phyloP scores from a whole-genome alignment of 208 protist species.

The Leishmania lainsoni region DNA sequence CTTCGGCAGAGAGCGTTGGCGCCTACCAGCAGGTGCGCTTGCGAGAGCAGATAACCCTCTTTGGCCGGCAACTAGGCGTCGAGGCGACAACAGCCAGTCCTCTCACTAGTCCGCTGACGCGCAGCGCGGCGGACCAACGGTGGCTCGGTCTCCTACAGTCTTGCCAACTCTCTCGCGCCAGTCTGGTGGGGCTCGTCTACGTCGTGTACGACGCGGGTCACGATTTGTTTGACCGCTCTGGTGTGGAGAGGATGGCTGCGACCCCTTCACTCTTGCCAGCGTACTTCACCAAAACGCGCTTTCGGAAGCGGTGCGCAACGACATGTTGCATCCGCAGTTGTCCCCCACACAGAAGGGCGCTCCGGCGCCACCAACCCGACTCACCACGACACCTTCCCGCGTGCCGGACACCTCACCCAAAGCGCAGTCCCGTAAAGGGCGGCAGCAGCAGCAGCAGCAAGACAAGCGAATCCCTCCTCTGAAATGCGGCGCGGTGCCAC shows the following conservation, averaged over 20 bases:
- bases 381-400: neutral
- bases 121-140: constrained; percentile 1
- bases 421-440: neutral
- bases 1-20: neutral
- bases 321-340: neutral
- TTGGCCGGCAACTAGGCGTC: constrained; percentile 5
- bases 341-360: neutral
- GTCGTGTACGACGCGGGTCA: neutral
- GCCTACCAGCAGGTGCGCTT: neutral
- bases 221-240: neutral
- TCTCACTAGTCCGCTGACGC: neutral
- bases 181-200: constrained; percentile 14
- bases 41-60: constrained; percentile 13
- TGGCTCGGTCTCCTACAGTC: constrained; percentile 30
- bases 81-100: neutral
- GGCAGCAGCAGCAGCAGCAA: neutral
- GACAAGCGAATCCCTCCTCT: neutral
- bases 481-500: neutral
- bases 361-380: neutral
- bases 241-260: neutral
- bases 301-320: constrained; percentile 8
- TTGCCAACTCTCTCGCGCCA: constrained; percentile 14
- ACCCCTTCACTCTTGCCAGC: constrained; percentile 9
- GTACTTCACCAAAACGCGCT: constrained; percentile 17
- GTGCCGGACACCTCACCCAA: neutral